Conservation (phyloP, 2,329 filamentous ascomycete species). For the Leptographium radiaticola region DNA sequence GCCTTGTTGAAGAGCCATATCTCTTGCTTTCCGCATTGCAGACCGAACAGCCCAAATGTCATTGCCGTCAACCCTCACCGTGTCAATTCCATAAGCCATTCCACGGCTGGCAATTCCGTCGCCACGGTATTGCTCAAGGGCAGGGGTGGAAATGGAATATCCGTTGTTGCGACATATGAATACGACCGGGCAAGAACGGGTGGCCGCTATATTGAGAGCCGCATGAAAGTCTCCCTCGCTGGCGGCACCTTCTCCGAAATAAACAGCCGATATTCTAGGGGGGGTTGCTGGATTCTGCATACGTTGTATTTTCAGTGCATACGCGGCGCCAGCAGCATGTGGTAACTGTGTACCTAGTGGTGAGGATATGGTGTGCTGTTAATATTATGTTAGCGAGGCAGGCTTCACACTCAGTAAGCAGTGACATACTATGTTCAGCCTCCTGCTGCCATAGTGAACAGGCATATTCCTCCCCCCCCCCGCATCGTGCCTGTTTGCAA, state of each 20-base stretch:
- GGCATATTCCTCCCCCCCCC: conserved; percentile 91
- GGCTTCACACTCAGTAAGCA: neutral
- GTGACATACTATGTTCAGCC: conserved; percentile 63
- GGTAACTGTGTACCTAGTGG: conserved; percentile 69
- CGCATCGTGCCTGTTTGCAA: conserved; percentile 69
- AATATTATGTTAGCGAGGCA: neutral
- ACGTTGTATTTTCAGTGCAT: conserved; percentile 63
- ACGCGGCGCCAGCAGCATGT: conserved; percentile 65
- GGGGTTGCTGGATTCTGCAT: conserved; percentile 47
- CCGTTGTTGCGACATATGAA: conserved; percentile 79
- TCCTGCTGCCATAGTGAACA: conserved; percentile 80
- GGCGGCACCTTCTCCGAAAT: conserved; percentile 72
- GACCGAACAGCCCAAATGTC: conserved; percentile 67
- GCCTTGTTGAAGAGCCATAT: conserved; percentile 67
- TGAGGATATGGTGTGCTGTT: conserved; percentile 61
- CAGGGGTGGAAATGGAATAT: conserved; percentile 68
- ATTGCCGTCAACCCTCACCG: conserved; percentile 69
- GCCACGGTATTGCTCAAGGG: conserved; percentile 68
- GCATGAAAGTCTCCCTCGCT: conserved; percentile 76
- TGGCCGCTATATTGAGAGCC: conserved; percentile 69
- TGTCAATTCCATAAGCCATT: conserved; percentile 73
- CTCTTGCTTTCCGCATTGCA: conserved; percentile 56
- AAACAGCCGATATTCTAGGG: conserved; percentile 55
- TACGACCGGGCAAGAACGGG: conserved; percentile 59
- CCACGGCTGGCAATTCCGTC: conserved; percentile 70